phyloP scores from a whole-genome alignment of 257 asterid species.

The Solanum habrochaites region DNA sequence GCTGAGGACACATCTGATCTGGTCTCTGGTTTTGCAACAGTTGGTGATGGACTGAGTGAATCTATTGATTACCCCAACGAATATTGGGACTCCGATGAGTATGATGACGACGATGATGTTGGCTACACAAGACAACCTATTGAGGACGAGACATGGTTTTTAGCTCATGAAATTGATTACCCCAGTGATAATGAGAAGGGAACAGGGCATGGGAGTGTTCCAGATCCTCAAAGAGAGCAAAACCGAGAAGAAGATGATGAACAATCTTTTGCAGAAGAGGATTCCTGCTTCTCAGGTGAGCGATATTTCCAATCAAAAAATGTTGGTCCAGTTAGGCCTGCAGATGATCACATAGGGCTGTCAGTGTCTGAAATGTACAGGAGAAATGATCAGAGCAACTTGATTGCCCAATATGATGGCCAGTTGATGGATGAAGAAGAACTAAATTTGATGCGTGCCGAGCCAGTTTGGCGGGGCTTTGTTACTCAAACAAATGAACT shows the following conservation, averaged over 20 bases:
- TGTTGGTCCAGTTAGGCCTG: constrained; percentile 38
- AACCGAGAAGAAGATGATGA: constrained; percentile 70
- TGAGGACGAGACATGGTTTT: constrained; percentile 96
- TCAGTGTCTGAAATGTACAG: constrained; percentile 33
- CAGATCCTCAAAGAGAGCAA: constrained; percentile 57
- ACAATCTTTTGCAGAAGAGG: constrained; percentile 85
- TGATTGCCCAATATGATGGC: constrained; percentile 66
- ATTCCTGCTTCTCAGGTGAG: constrained; percentile 86
- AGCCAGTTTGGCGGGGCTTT: constrained; percentile 94
- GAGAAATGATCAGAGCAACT: constrained; percentile 34
- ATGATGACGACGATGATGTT: constrained; percentile 90
- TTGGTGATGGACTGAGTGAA: constrained; percentile 89
- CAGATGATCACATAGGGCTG: constrained; percentile 42
- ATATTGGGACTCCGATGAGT: constrained; percentile 97
- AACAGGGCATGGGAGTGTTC: constrained; percentile 66
- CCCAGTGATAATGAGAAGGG: constrained; percentile 96
- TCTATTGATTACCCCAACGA: constrained; percentile 80
- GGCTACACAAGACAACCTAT: constrained; percentile 98
- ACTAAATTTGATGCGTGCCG: constrained; percentile 63
- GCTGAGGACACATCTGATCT: constrained; percentile 90
- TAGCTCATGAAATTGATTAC: constrained; percentile 95
- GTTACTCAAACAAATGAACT: constrained; percentile 75
- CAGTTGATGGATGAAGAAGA: constrained; percentile 91
- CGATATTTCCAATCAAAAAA: constrained; percentile 52
- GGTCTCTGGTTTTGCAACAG: constrained; percentile 92